Percentiles rank a stretch among this genome's conserved stretches.
Evolutionary conservation across 1,284 basidiomycete genomes (phyloP).

Genomic region (Cutaneotrichosporon sp.): DNA sequence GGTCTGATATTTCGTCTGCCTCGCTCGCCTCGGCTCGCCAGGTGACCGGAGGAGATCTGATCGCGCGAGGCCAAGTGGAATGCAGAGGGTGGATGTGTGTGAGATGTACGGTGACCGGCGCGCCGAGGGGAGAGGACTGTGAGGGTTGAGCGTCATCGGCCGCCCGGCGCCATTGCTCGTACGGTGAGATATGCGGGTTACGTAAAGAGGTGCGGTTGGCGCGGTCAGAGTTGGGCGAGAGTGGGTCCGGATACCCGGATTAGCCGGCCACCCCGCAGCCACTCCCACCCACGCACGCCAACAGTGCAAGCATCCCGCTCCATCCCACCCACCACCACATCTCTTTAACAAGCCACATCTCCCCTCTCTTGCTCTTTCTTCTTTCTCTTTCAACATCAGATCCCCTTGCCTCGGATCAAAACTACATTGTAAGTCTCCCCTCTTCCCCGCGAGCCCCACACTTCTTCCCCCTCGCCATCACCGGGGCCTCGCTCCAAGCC

Average conservation of each 20-base stretch:
- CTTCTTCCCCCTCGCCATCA: no score
- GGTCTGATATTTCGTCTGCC: no score
- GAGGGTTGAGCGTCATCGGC: not conserved
- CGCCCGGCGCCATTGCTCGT: not conserved
- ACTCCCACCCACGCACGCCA: not conserved
- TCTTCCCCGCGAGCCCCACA: no score
- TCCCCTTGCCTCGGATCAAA: constrained; percentile 4
- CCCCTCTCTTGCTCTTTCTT: not conserved
- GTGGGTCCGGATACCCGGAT: constrained; percentile 1
- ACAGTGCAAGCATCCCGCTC: not conserved
- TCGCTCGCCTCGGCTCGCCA: no score
- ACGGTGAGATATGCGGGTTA: not conserved
- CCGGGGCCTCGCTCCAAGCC: no score
- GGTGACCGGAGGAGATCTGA: no score
- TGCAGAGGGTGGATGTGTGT: not conserved
- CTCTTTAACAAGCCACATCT: not conserved
- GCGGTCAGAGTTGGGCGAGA: not conserved
- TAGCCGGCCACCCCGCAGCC: not conserved
- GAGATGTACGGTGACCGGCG: not conserved
- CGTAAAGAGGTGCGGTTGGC: no score
- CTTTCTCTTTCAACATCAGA: constrained; percentile 1
- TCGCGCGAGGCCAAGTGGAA: no score
- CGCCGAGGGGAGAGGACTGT: not conserved
- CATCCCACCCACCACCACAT: not conserved
- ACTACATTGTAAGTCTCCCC: not conserved